Evolutionary conservation across 371 early-diverging fungal genomes (phyloP), one percentile per base, ranked within the genome.

Genomic region (Catenaria anguillulae): DNA sequence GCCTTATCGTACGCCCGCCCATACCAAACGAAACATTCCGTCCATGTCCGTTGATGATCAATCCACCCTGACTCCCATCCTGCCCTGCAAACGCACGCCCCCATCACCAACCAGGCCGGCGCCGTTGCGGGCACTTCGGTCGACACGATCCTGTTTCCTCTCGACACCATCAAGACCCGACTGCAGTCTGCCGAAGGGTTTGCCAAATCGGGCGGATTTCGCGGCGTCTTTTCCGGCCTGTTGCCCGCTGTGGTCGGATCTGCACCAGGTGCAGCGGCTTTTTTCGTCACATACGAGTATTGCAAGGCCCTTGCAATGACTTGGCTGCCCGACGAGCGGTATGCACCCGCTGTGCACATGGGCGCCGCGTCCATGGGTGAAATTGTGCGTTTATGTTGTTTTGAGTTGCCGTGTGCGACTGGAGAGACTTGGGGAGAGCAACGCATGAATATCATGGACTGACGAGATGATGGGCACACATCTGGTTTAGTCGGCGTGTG

Each of bases 151-250:
- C 71, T 93, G 45, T 95, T 85, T 63, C 96, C 96, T 12, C 74
- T 95, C 52, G 94, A 95, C 73, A 95, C 96, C 24, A 83, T 95
- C 68, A 93, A 95, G 74, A 93, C 93, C 12, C 75, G 89, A 42
- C 73, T 88, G 68, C 97, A 96, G 75, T 85, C 92, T 19, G 79
- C 81, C 65, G 79, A 78, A 40, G 97, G 97, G 31, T 96, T 96
- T 64, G 69, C 77, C 31, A 85, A 84, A 13, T 82, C 90, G 31
- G 97, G 97, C 52, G 95, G 94, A 26, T 90, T 94, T 75, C 78
- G 80, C 56, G 90, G 92, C 31, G 81, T 97, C 55, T 97, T 93
- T 69, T 81, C 85, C 36, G 97, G 97, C 4, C 73, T 96, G 33
- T 81, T 87, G 13, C 86, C 90, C n/a, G 93, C 91, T 8, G 85